These are phyloP conservation scores for Fusarium ramigenum DNA, from an alignment of 2,329 filamentous ascomycete species.

Conservation along the genomic window DNA sequence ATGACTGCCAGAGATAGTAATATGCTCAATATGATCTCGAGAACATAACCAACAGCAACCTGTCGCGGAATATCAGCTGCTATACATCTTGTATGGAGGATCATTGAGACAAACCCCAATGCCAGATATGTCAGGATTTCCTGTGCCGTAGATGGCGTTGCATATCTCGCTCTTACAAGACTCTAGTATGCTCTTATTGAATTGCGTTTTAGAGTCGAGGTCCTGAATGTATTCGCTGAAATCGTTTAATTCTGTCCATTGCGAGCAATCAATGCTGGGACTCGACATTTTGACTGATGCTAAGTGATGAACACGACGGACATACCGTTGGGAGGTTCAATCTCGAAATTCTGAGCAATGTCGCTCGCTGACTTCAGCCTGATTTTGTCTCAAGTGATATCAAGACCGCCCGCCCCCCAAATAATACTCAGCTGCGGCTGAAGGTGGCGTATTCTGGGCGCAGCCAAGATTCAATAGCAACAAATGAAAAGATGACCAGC, in stretches of 20 bases:
- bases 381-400: not conserved
- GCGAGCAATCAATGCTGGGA: not conserved
- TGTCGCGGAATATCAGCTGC: not conserved
- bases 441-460: not conserved
- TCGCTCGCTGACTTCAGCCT: not conserved
- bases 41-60: slow-evolving; percentile 22
- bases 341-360: not conserved
- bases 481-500: not conserved
- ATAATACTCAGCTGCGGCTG: not conserved
- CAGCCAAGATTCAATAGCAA: not conserved
- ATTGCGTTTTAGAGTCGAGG: slow-evolving; percentile 4
- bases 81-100: not conserved
- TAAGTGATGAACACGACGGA: not conserved
- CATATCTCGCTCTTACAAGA: slow-evolving; percentile 24
- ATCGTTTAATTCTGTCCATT: slow-evolving; percentile 8
- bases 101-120: slow-evolving; percentile 28
- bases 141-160: slow-evolving; percentile 27
- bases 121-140: slow-evolving; percentile 38
- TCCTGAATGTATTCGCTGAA: slow-evolving; percentile 11
- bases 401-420: not conserved
- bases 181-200: not conserved
- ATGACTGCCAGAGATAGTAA: slow-evolving; percentile 7
- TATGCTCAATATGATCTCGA: slow-evolving; percentile 7
- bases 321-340: not conserved
- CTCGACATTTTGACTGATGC: not conserved